These are phyloP conservation scores for Russula emetica DNA, from an alignment of 768 basidiomycete genomes.

Conservation along the genomic window DNA sequence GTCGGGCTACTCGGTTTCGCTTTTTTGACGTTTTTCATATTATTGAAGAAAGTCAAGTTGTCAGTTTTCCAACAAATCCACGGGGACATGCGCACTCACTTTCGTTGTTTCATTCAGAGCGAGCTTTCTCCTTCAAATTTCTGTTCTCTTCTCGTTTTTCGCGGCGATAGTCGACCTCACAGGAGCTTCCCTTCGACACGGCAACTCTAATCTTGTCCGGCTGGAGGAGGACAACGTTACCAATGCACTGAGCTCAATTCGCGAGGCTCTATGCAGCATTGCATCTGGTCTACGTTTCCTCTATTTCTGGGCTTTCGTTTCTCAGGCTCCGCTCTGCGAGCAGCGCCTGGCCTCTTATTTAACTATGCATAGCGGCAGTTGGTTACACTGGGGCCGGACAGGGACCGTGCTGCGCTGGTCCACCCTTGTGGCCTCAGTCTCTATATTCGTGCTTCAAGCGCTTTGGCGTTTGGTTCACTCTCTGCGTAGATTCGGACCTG, in stretches of 20 bases:
- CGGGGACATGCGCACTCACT: neutral
- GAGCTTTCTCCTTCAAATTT: conserved; percentile 49
- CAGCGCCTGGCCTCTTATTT: conserved; percentile 26
- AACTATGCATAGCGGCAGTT: conserved; percentile 49
- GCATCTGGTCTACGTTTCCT: conserved; percentile 57
- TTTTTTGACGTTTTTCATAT: conserved; percentile 31
- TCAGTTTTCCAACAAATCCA: conserved; percentile 10
- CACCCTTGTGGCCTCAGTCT: conserved; percentile 43
- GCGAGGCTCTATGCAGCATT: conserved; percentile 57
- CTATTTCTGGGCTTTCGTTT: conserved; percentile 66
- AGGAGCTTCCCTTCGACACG: conserved; percentile 43
- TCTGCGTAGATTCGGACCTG: conserved; percentile 39
- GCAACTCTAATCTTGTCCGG: neutral
- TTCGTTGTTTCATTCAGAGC: conserved; percentile 30
- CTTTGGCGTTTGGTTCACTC: conserved; percentile 51
- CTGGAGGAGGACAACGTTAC: conserved; percentile 32
- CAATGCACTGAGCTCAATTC: conserved; percentile 43
- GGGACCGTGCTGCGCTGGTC: conserved; percentile 52
- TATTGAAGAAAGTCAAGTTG: conserved; percentile 27
- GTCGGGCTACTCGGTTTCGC: conserved; percentile 34
- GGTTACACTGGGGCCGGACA: conserved; percentile 58
- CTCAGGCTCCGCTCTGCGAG: conserved; percentile 51
- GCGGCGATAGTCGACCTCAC: conserved; percentile 61
- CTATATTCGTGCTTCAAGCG: conserved; percentile 55
- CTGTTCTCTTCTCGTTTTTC: conserved; percentile 56